Conservation (phyloP, 495 filamentous ascomycete species). For the Usnea hakonensis region DNA sequence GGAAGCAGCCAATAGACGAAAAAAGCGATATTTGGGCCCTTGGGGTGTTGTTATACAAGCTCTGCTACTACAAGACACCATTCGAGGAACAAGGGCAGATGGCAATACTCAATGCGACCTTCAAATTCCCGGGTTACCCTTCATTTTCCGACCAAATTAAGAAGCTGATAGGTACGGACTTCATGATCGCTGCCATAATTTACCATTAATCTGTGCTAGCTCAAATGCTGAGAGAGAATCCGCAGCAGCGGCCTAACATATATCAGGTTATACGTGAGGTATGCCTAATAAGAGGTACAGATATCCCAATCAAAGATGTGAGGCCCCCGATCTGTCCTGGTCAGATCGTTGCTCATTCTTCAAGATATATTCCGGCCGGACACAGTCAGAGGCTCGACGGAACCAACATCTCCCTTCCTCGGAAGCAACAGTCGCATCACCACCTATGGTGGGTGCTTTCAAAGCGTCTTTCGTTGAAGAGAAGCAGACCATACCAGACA, state of each 20-base stretch:
- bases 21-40: conserved; percentile 99
- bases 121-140: conserved; percentile 84
- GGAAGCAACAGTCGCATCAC: conserved; percentile 42
- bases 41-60: conserved; percentile 91
- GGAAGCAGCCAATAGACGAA: conserved; percentile 94
- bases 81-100: conserved; percentile 97
- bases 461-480: conserved; percentile 57
- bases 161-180: conserved; percentile 72
- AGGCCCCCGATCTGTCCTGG: conserved; percentile 27
- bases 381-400: conserved; percentile 53
- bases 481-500: conserved; percentile 72
- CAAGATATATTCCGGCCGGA: conserved; percentile 75
- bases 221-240: conserved; percentile 84
- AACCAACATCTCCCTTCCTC: conserved; percentile 55
- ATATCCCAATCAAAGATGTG: conserved; percentile 89
- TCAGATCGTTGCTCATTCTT: conserved; percentile 10
- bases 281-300: conserved; percentile 79
- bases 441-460: conserved; percentile 62
- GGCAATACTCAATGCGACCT: conserved; percentile 95
- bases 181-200: neutral
- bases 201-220: conserved; percentile 41
- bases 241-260: conserved; percentile 77
- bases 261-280: conserved; percentile 84
- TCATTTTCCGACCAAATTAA: conserved; percentile 84
- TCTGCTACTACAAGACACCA: conserved; percentile 98